Conservation (phyloP, 164 flowering plant species). For the Kingdonia uniflora region DNA sequence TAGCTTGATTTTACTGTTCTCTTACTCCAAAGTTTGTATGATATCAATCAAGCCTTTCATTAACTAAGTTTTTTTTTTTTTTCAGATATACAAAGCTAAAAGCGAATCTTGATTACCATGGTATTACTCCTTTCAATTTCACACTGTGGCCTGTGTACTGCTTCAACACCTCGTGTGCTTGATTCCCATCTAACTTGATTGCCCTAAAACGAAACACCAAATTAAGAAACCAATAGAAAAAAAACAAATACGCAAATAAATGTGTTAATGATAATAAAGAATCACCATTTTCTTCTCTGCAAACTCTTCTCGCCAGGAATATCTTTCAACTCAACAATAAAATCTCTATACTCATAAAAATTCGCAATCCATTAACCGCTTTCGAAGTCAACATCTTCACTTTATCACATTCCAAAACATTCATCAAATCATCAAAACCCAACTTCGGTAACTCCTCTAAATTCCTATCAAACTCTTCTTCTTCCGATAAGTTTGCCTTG, state of each 20-base stretch:
- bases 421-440: constrained; percentile 60
- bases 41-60: no score
- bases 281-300: constrained; percentile 78
- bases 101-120: constrained; percentile 31
- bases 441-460: constrained; percentile 61
- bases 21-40: no score
- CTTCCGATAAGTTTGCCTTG: constrained; percentile 51
- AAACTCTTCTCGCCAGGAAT: constrained; percentile 69
- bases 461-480: constrained; percentile 60
- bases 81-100: neutral
- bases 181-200: constrained; percentile 41
- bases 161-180: constrained; percentile 43
- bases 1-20: no score
- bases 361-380: constrained; percentile 16
- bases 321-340: constrained; percentile 70
- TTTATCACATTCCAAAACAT: constrained; percentile 45
- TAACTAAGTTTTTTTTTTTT: no score
- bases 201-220: constrained; percentile 37
- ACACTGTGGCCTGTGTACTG: constrained; percentile 58
- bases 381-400: constrained; percentile 65
- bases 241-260: neutral
- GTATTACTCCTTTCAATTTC: constrained; percentile 59
- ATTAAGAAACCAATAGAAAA: neutral
- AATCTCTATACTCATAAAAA: constrained; percentile 36
- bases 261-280: neutral